Base-by-base conservation (phyloP, 192 early-diverging fungal species). In the Coemansia sp. region DNA sequence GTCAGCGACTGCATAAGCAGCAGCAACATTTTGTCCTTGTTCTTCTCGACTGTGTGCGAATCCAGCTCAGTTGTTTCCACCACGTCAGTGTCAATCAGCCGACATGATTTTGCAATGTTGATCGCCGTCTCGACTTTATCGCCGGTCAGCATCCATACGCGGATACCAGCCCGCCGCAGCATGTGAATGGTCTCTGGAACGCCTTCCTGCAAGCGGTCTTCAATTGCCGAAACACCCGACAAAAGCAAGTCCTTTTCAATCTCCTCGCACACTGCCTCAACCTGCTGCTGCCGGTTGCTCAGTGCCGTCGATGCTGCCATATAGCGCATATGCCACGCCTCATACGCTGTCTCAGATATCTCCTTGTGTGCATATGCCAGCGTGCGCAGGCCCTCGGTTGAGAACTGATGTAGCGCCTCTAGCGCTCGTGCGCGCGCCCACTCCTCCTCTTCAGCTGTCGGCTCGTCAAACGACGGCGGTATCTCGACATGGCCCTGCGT, bases 111-210 rank as follows among this genome's bases (percentile, higher is more conserved):
- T 12, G 88, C 92, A 80, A 96, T 94, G 62, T 96, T 96, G 61
- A 96, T 88, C 1, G 94, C 94, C 0, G 94, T 96, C 65, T 96
- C 94, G 19, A 88, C 83, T 73, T 94, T 94, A 68, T 96, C 94
- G 27, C 94, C 94, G 0, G 94, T 96, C 72, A 96, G 76, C 85
- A 96, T 90, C 93, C 94, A 96, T 32, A 96, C 77, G 37, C 86
- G 85, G 47, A 96, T 90, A 38, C 89, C 90, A 0, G 92, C 94
- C 4, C 82, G 71, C 0, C 89, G 85, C 27, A 96, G 81, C 53
- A 84, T 86, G 63, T 86, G 84, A 29, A 96, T 94, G 5, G 90
- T 88, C 63, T 93, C 91, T 2, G 92, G 90, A 0, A 96, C 94
- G 14, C 91, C 92, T 5, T 82, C 86, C 61, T 96, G 94, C 61